phyloP scores from a whole-genome alignment of 768 basidiomycete species.

The Pulveroboletus ravenelii region DNA sequence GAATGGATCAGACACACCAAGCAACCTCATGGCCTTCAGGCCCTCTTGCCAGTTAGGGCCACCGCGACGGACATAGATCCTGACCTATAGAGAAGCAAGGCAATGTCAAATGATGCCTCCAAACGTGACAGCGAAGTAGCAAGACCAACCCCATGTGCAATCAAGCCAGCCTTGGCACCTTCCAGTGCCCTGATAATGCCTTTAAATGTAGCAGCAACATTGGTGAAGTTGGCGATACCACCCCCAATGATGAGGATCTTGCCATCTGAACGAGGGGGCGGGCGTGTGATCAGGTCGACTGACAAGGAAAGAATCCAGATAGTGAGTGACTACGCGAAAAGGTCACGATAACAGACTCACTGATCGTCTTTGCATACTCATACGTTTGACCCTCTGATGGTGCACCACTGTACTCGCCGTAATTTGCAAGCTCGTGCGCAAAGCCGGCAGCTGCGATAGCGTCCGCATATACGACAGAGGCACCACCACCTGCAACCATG shows the following conservation, averaged over 20 bases:
- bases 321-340: neutral
- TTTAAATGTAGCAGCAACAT: slow-evolving; percentile 99
- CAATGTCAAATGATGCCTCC: neutral
- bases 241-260: slow-evolving; percentile 99
- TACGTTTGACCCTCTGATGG: slow-evolving; percentile 98
- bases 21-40: slow-evolving; percentile 96
- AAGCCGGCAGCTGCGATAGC: slow-evolving; percentile 90
- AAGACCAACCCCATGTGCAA: slow-evolving; percentile 36
- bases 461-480: slow-evolving; percentile 64
- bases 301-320: neutral
- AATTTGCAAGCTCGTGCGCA: slow-evolving; percentile 97
- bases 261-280: slow-evolving; percentile 75
- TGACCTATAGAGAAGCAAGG: slow-evolving; percentile 58
- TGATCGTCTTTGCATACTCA: slow-evolving; percentile 98
- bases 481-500: slow-evolving; percentile 98
- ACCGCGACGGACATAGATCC: slow-evolving; percentile 96
- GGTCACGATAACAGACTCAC: slow-evolving; percentile 40
- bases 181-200: slow-evolving; percentile 97
- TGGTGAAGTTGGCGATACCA: slow-evolving; percentile 99
- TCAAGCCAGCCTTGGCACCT: slow-evolving; percentile 84
- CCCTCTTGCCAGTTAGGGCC: slow-evolving; percentile 99
- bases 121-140: neutral
- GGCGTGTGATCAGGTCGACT: slow-evolving; percentile 95
- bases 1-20: slow-evolving; percentile 39
- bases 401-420: slow-evolving; percentile 98